A percentile compares a stretch with the other conserved stretches of the same genome.
phyloP scores from a whole-genome alignment of 345 rosid species.

The Turritis glabra region DNA sequence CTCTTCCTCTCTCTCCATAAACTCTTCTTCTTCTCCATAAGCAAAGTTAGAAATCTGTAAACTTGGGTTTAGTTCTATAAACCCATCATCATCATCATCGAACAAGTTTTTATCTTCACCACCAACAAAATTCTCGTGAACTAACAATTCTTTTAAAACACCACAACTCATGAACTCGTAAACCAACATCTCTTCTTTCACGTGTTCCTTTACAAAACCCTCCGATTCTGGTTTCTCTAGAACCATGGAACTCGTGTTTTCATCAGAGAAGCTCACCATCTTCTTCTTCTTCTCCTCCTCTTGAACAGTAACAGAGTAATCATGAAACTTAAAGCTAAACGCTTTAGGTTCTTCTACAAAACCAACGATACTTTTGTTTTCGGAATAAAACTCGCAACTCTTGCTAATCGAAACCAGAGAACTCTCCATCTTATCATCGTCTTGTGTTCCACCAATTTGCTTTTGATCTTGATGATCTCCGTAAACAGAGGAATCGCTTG shows the following conservation, averaged over 20 bases:
- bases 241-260: conserved; percentile 9
- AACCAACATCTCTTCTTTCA: conserved; percentile 32
- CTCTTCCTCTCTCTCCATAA: conserved; percentile 27
- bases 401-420: conserved; percentile 31
- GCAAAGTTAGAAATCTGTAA: conserved; percentile 30
- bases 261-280: conserved; percentile 11
- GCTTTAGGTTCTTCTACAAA: conserved; percentile 56
- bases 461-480: conserved; percentile 18
- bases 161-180: conserved; percentile 34
- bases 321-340: conserved; percentile 46
- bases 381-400: conserved; percentile 46
- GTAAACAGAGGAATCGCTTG: conserved; percentile 18
- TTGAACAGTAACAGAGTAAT: conserved; percentile 16
- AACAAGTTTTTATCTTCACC: conserved; percentile 31
- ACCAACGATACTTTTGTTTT: conserved; percentile 44
- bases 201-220: conserved; percentile 13
- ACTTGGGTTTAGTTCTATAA: conserved; percentile 47
- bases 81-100: conserved; percentile 34
- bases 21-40: conserved; percentile 20
- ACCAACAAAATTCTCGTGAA: too few species aligned
- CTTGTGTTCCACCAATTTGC: conserved; percentile 3
- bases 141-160: conserved; percentile 13
- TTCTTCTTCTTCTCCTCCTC: conserved; percentile 20
- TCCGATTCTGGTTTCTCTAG: conserved; percentile 12
- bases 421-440: background rate